Percentiles rank a stretch among this genome's conserved stretches.
phyloP scores from a whole-genome alignment of 176 grass and related monocot species.

The Hordeum marinum region DNA sequence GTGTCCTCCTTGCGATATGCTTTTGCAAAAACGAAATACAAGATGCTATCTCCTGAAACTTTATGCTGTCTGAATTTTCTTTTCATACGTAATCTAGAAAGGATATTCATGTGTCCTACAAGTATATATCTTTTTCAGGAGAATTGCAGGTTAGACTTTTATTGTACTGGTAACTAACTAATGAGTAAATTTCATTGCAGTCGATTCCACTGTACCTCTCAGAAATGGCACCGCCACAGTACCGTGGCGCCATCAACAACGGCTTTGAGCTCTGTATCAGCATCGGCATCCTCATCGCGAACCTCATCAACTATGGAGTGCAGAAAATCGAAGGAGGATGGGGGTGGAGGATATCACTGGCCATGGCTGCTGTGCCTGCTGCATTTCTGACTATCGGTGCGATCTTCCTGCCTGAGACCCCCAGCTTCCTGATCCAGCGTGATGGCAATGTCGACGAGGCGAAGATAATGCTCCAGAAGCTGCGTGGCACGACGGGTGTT shows the following conservation, averaged over 20 bases:
- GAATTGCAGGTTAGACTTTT: neutral
- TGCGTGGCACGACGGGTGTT: constrained; percentile 55
- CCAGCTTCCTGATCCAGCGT: constrained; percentile 67
- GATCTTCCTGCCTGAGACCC: constrained; percentile 82
- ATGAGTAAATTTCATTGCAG: constrained; percentile 33
- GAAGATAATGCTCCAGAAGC: constrained; percentile 45
- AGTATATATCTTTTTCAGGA: neutral
- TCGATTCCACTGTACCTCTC: constrained; percentile 85
- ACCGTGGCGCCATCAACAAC: constrained; percentile 80
- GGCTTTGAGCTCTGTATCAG: constrained; percentile 88
- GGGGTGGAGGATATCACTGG: constrained; percentile 86
- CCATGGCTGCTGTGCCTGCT: constrained; percentile 64
- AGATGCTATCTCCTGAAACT: neutral
- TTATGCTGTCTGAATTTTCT: neutral
- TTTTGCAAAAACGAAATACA: no score
- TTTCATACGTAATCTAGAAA: neutral
- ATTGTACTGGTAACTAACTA: neutral
- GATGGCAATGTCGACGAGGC: constrained; percentile 47
- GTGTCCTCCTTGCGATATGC: no score
- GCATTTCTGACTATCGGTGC: constrained; percentile 54
- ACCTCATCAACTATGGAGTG: constrained; percentile 81
- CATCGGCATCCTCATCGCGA: constrained; percentile 69
- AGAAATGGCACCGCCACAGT: constrained; percentile 75
- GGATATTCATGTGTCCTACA: neutral
- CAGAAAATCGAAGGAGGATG: constrained; percentile 37